Evolutionary conservation across 768 basidiomycete genomes (phyloP).

Genomic region (Lactarius hatsudake): DNA sequence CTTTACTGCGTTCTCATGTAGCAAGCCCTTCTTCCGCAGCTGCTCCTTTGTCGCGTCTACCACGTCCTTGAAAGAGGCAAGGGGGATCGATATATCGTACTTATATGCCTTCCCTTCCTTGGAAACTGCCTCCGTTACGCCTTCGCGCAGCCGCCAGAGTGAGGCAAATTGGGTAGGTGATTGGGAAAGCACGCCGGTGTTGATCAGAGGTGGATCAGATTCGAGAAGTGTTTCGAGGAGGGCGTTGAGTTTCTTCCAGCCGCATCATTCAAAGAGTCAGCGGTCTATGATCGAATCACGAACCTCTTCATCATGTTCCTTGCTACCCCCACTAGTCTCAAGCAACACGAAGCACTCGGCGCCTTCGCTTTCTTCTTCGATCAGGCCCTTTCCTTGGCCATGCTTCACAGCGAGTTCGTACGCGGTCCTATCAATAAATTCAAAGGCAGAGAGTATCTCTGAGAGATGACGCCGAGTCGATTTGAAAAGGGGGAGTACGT

Average conservation of each 20-base stretch:
- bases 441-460: slow-evolving; percentile 96
- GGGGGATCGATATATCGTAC: slow-evolving; percentile 91
- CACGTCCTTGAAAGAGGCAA: slow-evolving; percentile 80
- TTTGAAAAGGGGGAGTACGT: slow-evolving; percentile 82
- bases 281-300: slow-evolving; percentile 18
- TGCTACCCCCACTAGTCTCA: slow-evolving; percentile 90
- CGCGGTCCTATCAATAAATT: slow-evolving; percentile 87
- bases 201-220: slow-evolving; percentile 71
- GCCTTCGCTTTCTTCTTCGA: slow-evolving; percentile 68
- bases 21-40: slow-evolving; percentile 63
- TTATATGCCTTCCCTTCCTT: slow-evolving; percentile 97
- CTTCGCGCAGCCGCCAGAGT: slow-evolving; percentile 90
- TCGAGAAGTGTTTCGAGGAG: slow-evolving; percentile 78
- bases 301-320: slow-evolving; percentile 93
- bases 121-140: slow-evolving; percentile 85
- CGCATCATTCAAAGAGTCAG: slow-evolving; percentile 6
- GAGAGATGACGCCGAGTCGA: slow-evolving; percentile 79
- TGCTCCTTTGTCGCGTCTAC: slow-evolving; percentile 78
- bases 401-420: slow-evolving; percentile 84
- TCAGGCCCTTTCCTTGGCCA: slow-evolving; percentile 74
- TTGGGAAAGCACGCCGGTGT: slow-evolving; percentile 89
- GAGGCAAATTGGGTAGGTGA: slow-evolving; percentile 85
- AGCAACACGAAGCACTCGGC: slow-evolving; percentile 88
- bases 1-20: slow-evolving; percentile 72
- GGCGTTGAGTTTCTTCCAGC: slow-evolving; percentile 71